These are phyloP conservation scores for Misopates orontium DNA, from an alignment of 257 asterid species.

Conservation along the genomic window DNA sequence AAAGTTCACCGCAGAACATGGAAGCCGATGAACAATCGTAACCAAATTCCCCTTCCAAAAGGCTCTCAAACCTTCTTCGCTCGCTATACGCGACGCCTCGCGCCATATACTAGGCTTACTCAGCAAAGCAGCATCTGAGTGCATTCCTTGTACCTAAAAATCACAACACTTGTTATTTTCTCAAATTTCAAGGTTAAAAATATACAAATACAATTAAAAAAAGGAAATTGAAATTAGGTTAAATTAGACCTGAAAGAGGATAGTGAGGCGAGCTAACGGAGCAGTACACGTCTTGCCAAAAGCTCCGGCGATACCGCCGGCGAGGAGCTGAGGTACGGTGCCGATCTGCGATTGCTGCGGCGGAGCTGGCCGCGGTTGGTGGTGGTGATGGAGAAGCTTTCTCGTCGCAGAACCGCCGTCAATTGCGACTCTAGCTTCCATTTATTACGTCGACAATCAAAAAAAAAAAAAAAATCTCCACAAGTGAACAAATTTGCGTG, in stretches of 20 bases:
- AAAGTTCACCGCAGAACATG: conserved; percentile 68
- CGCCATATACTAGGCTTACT: conserved; percentile 60
- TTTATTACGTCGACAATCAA: too few relatives aligned
- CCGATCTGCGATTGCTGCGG: conserved; percentile 53
- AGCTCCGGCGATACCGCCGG: conserved; percentile 82
- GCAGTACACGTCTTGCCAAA: conserved; percentile 83
- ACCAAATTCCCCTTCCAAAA: conserved; percentile 87
- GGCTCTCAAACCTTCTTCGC: conserved; percentile 80
- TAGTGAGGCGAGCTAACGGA: conserved; percentile 76
- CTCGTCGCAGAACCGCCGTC: conserved; percentile 62
- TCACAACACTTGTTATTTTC: not conserved
- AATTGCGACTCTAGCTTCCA: conserved; percentile 71
- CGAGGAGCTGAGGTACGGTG: conserved; percentile 69
- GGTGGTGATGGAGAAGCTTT: conserved; percentile 46
- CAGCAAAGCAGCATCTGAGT: conserved; percentile 60
- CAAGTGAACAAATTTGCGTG: too few relatives aligned
- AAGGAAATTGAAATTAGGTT: not conserved
- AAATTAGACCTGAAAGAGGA: conserved; percentile 63
- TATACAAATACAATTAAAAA: not conserved
- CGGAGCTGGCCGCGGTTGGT: conserved; percentile 34
- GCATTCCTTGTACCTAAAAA: conserved; percentile 78
- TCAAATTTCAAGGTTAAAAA: not conserved
- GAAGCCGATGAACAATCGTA: conserved; percentile 74
- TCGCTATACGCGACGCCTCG: conserved; percentile 62
- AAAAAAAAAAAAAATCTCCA: too few relatives aligned